A percentile compares a stretch with the other conserved stretches of the same genome.
Conservation (phyloP, 2,329 filamentous ascomycete genomes). For the Cercospora beticola region DNA sequence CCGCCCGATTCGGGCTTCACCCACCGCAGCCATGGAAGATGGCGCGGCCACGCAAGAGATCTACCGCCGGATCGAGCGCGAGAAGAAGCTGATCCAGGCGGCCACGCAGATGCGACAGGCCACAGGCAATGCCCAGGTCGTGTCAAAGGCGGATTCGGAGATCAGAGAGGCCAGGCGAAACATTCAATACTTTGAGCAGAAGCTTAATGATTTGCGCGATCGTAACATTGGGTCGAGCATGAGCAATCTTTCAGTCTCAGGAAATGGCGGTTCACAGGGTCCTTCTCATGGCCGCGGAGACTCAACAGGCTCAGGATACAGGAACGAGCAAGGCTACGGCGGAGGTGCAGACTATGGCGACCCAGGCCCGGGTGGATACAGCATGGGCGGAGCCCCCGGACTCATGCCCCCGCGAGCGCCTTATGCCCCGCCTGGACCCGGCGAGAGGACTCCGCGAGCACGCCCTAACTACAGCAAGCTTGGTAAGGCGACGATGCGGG, state of each 20-base stretch:
- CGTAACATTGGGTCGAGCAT: conserved; percentile 70
- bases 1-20: conserved; percentile 20
- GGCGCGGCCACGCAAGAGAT: conserved; percentile 73
- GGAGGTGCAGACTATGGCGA: conserved; percentile 63
- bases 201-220: conserved; percentile 82
- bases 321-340: conserved; percentile 47
- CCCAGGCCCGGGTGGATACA: conserved; percentile 53
- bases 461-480: conserved; percentile 94
- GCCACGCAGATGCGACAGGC: conserved; percentile 94
- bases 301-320: conserved; percentile 53
- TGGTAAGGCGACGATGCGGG: conserved; percentile 57
- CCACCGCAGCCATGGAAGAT: conserved; percentile 54
- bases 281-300: conserved; percentile 38
- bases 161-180: conserved; percentile 92
- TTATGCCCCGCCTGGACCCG: conserved; percentile 71
- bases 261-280: conserved; percentile 42
- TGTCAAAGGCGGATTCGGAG: conserved; percentile 86
- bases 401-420: conserved; percentile 80
- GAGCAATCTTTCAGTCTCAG: conserved; percentile 64
- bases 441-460: conserved; percentile 66
- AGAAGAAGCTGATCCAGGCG: conserved; percentile 91
- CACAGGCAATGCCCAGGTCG: conserved; percentile 88
- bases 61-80: conserved; percentile 94
- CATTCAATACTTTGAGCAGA: conserved; percentile 92
- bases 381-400: conserved; percentile 64